Evolutionary conservation across 768 basidiomycete genomes (phyloP), one percentile per base, ranked within the genome.

Genomic region (Amanita fuliginea): DNA sequence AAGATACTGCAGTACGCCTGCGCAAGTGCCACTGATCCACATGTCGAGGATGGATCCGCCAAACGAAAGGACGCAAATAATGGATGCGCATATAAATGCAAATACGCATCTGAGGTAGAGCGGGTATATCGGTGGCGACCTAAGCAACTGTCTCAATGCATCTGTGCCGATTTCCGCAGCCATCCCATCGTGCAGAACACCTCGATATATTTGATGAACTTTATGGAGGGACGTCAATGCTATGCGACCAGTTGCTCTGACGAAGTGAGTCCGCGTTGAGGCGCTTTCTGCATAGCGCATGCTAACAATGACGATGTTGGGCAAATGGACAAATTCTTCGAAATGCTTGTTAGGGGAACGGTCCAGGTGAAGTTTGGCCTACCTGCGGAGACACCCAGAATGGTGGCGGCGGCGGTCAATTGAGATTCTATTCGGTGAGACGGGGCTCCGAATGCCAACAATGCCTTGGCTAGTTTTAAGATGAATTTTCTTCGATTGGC

Each of bases 351-450:
- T 43, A 24, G 14, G 6, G 22, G 24, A 22, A 16, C 18, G 42
- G 14, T 42, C n/a, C 16, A 18, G 18, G 0, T 22, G 16, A 19
- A 22, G 14, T 7, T 35, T 21, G 7, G 57, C 66, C 33, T 10
- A 71, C 73, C 81, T 48, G 86, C 85, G 56, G 83, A 76, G 53
- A 89, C 75, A 28, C 85, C 80, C 13, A 96, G 76, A 50, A 89
- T 83, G 9, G 75, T 68, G 5, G 91, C 83, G 2, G 89, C 90
- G 3, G 86, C 78, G 51, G 74, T 73, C 35, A 97, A 76, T 62
- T 94, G 92, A 1, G 88, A 82, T 66, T 95, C 91, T 54, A 94
- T 84, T 16, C 94, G 77, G 63, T 96, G 94, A 18, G 90, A 91
- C 1, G 92, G 92, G n/a, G 92, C 87, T 16, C 93, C 93, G 62